phyloP scores from a whole-genome alignment of 2,329 filamentous ascomycete genomes.

The Fusarium pseudograminearum region DNA sequence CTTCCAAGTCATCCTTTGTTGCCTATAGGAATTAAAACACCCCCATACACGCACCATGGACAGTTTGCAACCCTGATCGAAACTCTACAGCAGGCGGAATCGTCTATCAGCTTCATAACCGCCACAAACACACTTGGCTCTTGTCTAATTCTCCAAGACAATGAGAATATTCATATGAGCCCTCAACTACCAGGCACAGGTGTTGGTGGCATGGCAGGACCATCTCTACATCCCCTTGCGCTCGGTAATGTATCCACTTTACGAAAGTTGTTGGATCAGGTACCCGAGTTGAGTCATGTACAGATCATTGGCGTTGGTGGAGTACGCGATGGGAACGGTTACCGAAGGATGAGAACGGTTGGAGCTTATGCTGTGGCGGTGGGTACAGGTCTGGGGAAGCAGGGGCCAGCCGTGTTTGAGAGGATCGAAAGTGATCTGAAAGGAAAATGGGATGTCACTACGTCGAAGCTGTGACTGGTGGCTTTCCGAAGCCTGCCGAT shows the following conservation, averaged over 20 bases:
- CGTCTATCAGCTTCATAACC: slow-evolving; percentile 73
- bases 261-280: slow-evolving; percentile 67
- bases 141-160: slow-evolving; percentile 67
- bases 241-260: slow-evolving; percentile 81
- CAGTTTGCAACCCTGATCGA: slow-evolving; percentile 71
- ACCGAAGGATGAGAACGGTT: slow-evolving; percentile 72
- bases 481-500: background rate
- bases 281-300: slow-evolving; percentile 63
- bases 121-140: slow-evolving; percentile 79
- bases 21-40: slow-evolving; percentile 75
- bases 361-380: slow-evolving; percentile 76
- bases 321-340: slow-evolving; percentile 73
- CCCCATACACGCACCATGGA: slow-evolving; percentile 78
- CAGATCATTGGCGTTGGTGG: slow-evolving; percentile 79
- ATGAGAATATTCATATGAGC: slow-evolving; percentile 3
- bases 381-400: slow-evolving; percentile 75
- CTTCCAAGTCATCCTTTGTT: slow-evolving; percentile 56
- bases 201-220: slow-evolving; percentile 78
- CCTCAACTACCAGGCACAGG: slow-evolving; percentile 67
- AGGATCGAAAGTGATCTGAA: slow-evolving; percentile 59
- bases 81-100: slow-evolving; percentile 58
- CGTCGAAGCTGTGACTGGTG: slow-evolving; percentile 8
- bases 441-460: slow-evolving; percentile 29
- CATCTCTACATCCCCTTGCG: slow-evolving; percentile 77
- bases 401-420: slow-evolving; percentile 72